These are phyloP conservation scores for Russula virescens DNA, from an alignment of 768 basidiomycete genomes.

Conservation along the genomic window DNA sequence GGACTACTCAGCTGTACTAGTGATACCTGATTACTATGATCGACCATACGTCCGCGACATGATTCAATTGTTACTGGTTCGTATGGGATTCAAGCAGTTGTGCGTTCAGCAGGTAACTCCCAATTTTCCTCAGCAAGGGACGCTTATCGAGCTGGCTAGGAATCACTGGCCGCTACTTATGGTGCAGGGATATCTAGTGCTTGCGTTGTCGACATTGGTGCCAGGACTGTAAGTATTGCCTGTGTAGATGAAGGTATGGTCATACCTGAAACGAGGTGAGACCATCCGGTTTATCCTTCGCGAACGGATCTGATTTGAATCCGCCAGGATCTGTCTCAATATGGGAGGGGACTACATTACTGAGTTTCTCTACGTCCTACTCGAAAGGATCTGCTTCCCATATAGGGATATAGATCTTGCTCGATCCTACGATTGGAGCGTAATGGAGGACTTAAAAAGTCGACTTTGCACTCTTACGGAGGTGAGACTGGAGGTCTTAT, in stretches of 20 bases:
- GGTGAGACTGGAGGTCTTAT: conserved; percentile 41
- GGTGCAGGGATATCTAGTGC: conserved; percentile 93
- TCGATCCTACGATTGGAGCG: conserved; percentile 77
- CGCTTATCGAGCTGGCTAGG: conserved; percentile 41
- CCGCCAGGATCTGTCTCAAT: conserved; percentile 64
- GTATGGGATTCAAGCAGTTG: conserved; percentile 89
- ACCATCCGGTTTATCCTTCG: background rate
- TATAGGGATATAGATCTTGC: conserved; percentile 78
- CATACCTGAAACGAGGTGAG: conserved; percentile 78
- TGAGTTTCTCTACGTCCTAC: conserved; percentile 73
- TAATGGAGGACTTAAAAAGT: conserved; percentile 88
- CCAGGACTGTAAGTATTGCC: conserved; percentile 73
- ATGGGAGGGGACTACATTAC: conserved; percentile 97
- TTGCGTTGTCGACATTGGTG: conserved; percentile 94
- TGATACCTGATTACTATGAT: conserved; percentile 91
- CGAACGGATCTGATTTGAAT: background rate
- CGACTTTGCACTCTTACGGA: conserved; percentile 82
- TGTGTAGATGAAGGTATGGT: conserved; percentile 95
- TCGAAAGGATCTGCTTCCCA: conserved; percentile 80
- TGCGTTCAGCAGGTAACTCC: conserved; percentile 79
- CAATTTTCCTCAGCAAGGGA: background rate
- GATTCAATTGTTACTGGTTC: conserved; percentile 61
- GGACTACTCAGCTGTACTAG: conserved; percentile 83
- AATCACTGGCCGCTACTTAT: conserved; percentile 89
- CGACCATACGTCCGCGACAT: conserved; percentile 77